A percentile compares a stretch with the other conserved stretches of the same genome.
Evolutionary conservation across 108 stramenopile genomes (phyloP).

Genomic region (Nitzschia inconspicua): DNA sequence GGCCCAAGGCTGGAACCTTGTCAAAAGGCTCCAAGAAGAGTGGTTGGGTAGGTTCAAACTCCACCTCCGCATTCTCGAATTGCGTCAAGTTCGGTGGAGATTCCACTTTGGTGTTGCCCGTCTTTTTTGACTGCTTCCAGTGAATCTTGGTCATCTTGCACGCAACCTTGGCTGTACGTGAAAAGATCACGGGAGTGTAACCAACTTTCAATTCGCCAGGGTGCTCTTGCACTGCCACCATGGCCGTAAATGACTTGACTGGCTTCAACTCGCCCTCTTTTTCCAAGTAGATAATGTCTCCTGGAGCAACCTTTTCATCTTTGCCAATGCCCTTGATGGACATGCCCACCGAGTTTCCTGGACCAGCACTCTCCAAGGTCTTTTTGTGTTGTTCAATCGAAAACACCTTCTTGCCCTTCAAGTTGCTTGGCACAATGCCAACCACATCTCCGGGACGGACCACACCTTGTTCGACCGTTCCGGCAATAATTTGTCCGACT

Average conservation of each 20-base stretch:
- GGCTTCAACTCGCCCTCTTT: constrained; percentile 48
- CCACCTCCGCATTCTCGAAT: constrained; percentile 64
- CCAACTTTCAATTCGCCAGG: constrained; percentile 58
- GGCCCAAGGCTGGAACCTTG: constrained; percentile 51
- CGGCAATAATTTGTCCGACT: constrained; percentile 60
- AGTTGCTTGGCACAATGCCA: constrained; percentile 44
- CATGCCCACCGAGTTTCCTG: constrained; percentile 67
- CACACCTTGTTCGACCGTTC: constrained; percentile 60
- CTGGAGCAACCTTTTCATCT: constrained; percentile 53
- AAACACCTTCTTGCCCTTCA: constrained; percentile 59
- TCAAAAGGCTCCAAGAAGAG: constrained; percentile 63
- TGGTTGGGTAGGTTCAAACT: constrained; percentile 50
- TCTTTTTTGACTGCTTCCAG: constrained; percentile 72
- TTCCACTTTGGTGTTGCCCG: constrained; percentile 57
- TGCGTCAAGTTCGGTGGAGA: constrained; percentile 52
- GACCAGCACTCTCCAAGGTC: constrained; percentile 43
- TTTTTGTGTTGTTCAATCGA: constrained; percentile 72
- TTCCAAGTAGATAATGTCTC: constrained; percentile 63
- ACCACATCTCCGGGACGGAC: constrained; percentile 52
- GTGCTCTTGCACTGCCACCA: constrained; percentile 62
- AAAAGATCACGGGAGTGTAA: constrained; percentile 58
- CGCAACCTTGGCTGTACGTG: constrained; percentile 68
- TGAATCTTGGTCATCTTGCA: constrained; percentile 74
- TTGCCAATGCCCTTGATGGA: constrained; percentile 67
- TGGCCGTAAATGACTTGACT: constrained; percentile 53